Conservation (phyloP, 495 filamentous ascomycete genomes). For the Xylaria flabelliformis region DNA sequence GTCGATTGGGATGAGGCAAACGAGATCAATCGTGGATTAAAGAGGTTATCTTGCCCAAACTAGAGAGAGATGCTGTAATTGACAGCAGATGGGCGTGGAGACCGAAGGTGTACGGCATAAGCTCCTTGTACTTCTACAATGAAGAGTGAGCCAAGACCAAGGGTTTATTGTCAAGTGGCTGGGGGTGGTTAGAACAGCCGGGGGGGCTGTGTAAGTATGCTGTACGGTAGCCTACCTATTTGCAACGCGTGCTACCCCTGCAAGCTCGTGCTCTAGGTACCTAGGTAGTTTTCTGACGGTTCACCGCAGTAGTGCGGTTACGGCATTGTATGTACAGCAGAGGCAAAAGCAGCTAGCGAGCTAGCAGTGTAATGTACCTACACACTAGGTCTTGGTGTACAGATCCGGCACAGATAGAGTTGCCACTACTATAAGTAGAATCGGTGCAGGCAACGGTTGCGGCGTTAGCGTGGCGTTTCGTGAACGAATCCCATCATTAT, state of each 20-base stretch:
- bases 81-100: constrained; percentile 10
- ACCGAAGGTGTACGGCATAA: constrained; percentile 13
- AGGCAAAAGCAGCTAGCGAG: neutral
- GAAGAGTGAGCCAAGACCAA: neutral
- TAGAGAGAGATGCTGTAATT: neutral
- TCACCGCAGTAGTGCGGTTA: neutral
- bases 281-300: neutral
- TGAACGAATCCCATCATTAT: neutral
- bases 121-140: neutral
- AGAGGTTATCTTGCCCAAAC: neutral
- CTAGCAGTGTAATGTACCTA: too few species aligned
- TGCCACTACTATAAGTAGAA: neutral
- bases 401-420: neutral
- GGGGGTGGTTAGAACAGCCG: neutral
- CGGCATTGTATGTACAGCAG: constrained; percentile 1
- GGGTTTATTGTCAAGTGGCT: constrained; percentile 17
- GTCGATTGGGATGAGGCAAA: neutral
- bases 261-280: constrained; percentile 3
- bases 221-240: neutral
- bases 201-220: neutral
- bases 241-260: constrained; percentile 17
- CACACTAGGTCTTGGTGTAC: too few species aligned
- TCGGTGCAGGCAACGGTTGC: neutral
- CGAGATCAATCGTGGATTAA: neutral
- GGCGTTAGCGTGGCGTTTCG: neutral